Base-by-base conservation (phyloP, 2,329 filamentous ascomycete species). In the Trichophyton equinum region DNA sequence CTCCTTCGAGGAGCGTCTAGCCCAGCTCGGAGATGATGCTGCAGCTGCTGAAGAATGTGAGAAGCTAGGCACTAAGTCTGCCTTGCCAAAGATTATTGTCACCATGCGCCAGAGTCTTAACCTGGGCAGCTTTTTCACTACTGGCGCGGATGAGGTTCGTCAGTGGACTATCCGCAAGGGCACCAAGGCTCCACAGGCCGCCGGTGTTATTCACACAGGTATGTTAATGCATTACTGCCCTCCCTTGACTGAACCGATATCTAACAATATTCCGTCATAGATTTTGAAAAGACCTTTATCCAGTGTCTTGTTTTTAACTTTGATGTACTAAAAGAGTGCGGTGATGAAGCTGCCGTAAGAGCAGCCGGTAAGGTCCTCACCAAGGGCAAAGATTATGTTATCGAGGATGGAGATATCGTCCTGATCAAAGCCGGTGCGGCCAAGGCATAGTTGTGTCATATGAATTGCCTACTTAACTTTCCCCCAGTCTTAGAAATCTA, bases 201-300 rank as follows among this genome's bases (percentile, higher is more conserved):
- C 94, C 42, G 94, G 94, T 81, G 94, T 99, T 65, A 99, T 99
- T 68, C 94, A 99, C 78, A 89, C 87, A 67, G 76, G 75, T 77
- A 71, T 62, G 65, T 61, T 18, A 25, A 46, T 62, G 38, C 15
- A 1, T 13, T 38, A 38, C 25, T 40, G 56, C n/a, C 18, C 3
- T 18, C 36, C 33, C 13, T 18, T 18, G 7, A 38, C 18, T 46
- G 46, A 22, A 51, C 27, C 13, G n/a, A 13, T 15, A 55, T 22
- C 42, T 13, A 25, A 22, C 2, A 13, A 6, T 11, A 8, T 20
- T 51, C 22, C 44, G 9, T 9, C 6, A 25, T 55, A 70, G 94
- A 99, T 74, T 97, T 99, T 67, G 94, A 99, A 77, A 99, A 99
- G 85, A 99, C 95, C 0, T 99, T 99, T 74, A 99, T 99, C 69